Percentiles rank a stretch among this genome's conserved stretches.
These are phyloP conservation scores for Clonostachys sp. DNA, from an alignment of 2,329 filamentous ascomycete genomes.

Conservation along the genomic window DNA sequence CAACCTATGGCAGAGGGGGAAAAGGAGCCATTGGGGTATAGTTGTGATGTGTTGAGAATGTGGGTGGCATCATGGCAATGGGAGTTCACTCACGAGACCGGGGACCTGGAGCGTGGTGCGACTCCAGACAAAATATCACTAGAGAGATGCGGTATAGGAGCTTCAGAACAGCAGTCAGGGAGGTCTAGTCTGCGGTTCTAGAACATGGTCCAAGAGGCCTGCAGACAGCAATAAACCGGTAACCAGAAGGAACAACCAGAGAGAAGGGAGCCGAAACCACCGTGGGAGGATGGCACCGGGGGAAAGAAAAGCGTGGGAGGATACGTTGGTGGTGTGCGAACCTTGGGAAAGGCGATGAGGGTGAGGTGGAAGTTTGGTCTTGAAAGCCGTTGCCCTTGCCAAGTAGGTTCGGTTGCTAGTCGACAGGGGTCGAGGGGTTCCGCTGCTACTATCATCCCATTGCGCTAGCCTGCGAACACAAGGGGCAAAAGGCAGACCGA, in stretches of 20 bases:
- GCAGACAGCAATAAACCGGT: constrained; percentile 25
- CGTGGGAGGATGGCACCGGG: constrained; percentile 8
- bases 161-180: neutral
- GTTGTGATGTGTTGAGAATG: neutral
- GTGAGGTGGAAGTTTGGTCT: constrained; percentile 35
- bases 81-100: neutral
- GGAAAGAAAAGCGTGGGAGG: constrained; percentile 18
- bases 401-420: too few species aligned
- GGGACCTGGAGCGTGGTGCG: neutral
- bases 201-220: constrained; percentile 30
- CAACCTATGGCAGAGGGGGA: too few species aligned
- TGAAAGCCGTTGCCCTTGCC: neutral
- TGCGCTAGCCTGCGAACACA: too few species aligned
- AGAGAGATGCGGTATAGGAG: neutral
- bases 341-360: constrained; percentile 13
- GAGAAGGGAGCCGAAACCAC: constrained; percentile 10
- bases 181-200: constrained; percentile 20
- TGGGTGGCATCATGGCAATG: neutral
- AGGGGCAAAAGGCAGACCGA: too few species aligned
- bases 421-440: too few species aligned
- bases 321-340: constrained; percentile 13
- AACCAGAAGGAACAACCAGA: constrained; percentile 34
- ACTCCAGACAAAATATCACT: neutral
- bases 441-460: too few species aligned
- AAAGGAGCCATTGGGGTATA: too few species aligned